Conservation (phyloP, 441 rosid species). For the Aleurites moluccanus region DNA sequence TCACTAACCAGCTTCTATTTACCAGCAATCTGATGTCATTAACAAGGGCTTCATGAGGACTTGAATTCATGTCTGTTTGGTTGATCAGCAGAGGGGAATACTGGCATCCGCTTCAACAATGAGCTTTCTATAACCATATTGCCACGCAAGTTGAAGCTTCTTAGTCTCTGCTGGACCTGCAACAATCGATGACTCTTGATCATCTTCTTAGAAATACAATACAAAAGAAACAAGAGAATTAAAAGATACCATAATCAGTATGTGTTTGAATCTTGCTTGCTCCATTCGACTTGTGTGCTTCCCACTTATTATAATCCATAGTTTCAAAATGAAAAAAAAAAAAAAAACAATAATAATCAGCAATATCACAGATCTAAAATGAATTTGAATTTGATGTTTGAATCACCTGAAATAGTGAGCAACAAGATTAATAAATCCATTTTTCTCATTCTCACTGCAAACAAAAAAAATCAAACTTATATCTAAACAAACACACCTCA, state of each 20-base stretch:
- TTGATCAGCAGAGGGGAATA: too few species aligned
- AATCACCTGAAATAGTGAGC: constrained; percentile 77
- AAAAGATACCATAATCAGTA: constrained; percentile 32
- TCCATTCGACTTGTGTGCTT: constrained; percentile 93
- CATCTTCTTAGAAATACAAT: neutral
- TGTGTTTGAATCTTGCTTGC: constrained; percentile 93
- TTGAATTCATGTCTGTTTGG: too few species aligned
- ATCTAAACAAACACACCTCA: neutral
- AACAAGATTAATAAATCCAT: constrained; percentile 79
- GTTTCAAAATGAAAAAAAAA: neutral
- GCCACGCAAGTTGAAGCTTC: too few species aligned
- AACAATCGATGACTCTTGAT: neutral
- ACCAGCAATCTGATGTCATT: too few species aligned
- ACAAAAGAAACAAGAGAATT: neutral
- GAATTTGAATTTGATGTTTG: neutral
- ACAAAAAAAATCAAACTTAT: constrained; percentile 11
- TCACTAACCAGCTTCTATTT: too few species aligned
- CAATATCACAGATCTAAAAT: neutral
- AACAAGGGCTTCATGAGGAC: too few species aligned
- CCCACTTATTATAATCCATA: constrained; percentile 45
- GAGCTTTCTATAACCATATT: too few species aligned
- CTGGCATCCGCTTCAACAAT: too few species aligned
- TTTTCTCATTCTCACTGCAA: constrained; percentile 73
- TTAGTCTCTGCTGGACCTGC: constrained; percentile 47
- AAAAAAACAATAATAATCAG: neutral